These are phyloP conservation scores for Poronia punctata DNA, from an alignment of 495 filamentous ascomycete species.

Conservation along the genomic window DNA sequence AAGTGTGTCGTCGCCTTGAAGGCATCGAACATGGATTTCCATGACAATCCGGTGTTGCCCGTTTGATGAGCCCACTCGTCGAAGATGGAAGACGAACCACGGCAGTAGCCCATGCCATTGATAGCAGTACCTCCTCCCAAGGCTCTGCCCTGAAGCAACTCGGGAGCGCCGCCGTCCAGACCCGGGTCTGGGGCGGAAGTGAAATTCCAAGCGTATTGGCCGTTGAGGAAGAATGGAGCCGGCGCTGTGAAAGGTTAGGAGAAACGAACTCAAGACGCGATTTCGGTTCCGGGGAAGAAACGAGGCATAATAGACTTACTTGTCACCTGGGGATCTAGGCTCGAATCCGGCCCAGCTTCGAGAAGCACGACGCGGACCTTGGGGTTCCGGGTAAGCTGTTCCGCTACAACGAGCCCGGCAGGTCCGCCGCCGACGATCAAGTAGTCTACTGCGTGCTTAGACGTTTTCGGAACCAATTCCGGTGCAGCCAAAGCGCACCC, in stretches of 20 bases:
- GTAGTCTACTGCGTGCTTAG: conserved; percentile 3
- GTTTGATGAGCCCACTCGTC: conserved; percentile 2
- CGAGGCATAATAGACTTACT: neutral
- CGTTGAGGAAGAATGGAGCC: neutral
- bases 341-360: conserved; percentile 5
- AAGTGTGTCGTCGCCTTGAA: conserved; percentile 2
- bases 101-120: conserved; percentile 5
- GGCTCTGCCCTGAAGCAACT: neutral
- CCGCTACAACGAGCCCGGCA: conserved; percentile 17
- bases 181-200: conserved; percentile 5
- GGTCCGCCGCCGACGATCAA: conserved; percentile 20
- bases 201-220: conserved; percentile 3
- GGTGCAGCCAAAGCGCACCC: too few relatives aligned
- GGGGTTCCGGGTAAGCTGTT: conserved; percentile 14
- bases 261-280: too few relatives aligned
- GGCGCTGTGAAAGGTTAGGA: too few relatives aligned
- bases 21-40: conserved; percentile 1
- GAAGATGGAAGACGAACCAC: conserved; percentile 4
- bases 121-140: conserved; percentile 3
- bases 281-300: too few relatives aligned
- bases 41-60: neutral
- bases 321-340: neutral
- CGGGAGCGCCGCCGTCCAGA: neutral
- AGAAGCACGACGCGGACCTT: conserved; percentile 6
- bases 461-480: too few relatives aligned